These are phyloP conservation scores for Priceomyces haplophilus DNA, from an alignment of 805 yeast genomes.

Conservation along the genomic window DNA sequence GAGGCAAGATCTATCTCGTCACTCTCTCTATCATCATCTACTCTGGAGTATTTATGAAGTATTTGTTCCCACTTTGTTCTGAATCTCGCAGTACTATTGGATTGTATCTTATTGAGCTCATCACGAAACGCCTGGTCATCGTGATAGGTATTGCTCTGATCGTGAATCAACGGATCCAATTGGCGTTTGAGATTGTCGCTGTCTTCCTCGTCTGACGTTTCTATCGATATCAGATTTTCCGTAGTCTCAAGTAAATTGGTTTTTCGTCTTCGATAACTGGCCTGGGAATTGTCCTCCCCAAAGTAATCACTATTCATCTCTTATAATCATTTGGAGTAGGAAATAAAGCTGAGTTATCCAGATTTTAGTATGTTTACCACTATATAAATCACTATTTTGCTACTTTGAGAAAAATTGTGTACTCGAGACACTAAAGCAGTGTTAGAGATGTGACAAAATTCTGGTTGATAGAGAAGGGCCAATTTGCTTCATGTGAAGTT, in stretches of 20 bases:
- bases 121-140: conserved; percentile 19
- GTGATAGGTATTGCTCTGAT: conserved; percentile 1
- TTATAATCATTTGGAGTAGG: background rate
- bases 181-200: conserved; percentile 5
- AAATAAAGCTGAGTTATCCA: background rate
- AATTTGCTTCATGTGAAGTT: too few species aligned
- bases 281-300: background rate
- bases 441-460: too few species aligned
- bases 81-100: conserved; percentile 27
- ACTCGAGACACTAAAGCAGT: background rate
- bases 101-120: conserved; percentile 24
- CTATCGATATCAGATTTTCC: conserved; percentile 22
- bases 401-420: conserved; percentile 1
- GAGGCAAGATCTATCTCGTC: conserved; percentile 64
- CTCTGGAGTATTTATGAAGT: conserved; percentile 47
- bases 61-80: conserved; percentile 48
- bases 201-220: conserved; percentile 14
- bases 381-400: background rate
- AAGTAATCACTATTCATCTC: background rate
- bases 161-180: conserved; percentile 6
- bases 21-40: conserved; percentile 51
- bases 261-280: background rate
- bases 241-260: background rate
- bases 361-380: background rate
- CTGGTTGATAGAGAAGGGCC: too few species aligned